Conservation (phyloP, 129 eudicot species). For the Rutidosis leptorrhynchoides region DNA sequence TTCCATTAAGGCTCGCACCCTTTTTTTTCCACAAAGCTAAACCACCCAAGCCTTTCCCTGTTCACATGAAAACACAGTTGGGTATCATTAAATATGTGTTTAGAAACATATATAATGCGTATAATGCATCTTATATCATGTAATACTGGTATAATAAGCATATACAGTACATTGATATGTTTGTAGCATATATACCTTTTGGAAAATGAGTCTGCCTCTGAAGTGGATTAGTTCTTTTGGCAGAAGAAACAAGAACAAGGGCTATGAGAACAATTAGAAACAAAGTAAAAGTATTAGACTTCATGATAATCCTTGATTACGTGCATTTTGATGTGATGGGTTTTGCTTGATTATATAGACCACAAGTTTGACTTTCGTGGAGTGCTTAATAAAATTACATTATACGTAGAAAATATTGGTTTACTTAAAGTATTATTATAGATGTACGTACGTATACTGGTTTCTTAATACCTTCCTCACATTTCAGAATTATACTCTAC, state of each 20-base stretch:
- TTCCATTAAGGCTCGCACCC: not conserved
- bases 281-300: too few relatives aligned
- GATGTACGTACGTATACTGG: too few relatives aligned
- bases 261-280: not conserved
- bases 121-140: not conserved
- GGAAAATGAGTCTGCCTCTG: not conserved
- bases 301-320: too few relatives aligned
- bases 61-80: not conserved
- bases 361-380: too few relatives aligned
- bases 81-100: not conserved
- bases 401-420: too few relatives aligned
- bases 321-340: too few relatives aligned
- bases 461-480: too few relatives aligned
- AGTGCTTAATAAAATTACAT: too few relatives aligned
- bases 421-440: too few relatives aligned
- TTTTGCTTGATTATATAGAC: too few relatives aligned
- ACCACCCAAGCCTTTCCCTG: not conserved
- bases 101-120: not conserved
- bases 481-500: too few relatives aligned
- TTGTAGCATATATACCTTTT: constrained; percentile 10
- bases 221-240: constrained; percentile 12
- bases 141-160: not conserved
- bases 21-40: not conserved
- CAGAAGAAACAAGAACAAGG: constrained; percentile 8
- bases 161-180: not conserved